Conservation (phyloP, 352 stramenopile genomes). For the Phytophthora sp. region DNA sequence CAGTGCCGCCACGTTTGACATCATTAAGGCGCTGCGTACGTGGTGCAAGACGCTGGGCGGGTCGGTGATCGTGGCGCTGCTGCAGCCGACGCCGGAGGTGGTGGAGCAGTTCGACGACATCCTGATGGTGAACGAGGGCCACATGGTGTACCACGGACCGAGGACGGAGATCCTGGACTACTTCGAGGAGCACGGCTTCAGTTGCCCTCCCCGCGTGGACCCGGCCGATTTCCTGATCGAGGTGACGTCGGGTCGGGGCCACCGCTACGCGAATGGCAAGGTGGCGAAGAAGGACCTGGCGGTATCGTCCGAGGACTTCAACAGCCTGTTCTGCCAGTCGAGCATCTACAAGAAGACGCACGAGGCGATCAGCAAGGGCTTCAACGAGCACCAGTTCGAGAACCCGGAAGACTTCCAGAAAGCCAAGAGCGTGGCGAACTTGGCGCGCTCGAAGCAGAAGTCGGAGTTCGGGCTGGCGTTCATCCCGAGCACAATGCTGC, state of each 20-base stretch:
- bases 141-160: constrained; percentile 93
- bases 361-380: constrained; percentile 51
- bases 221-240: constrained; percentile 77
- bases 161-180: constrained; percentile 75
- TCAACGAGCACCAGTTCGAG: constrained; percentile 66
- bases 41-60: constrained; percentile 48
- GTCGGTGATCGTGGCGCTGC: constrained; percentile 39
- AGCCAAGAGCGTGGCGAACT: constrained; percentile 54
- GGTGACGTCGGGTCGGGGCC: constrained; percentile 60
- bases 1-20: constrained; percentile 88
- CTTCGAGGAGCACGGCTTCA: constrained; percentile 84
- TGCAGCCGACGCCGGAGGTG: constrained; percentile 88
- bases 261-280: constrained; percentile 47
- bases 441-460: constrained; percentile 52
- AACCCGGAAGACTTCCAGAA: constrained; percentile 65
- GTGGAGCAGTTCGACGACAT: constrained; percentile 96
- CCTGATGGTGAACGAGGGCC: constrained; percentile 92
- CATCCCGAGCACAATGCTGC: constrained; percentile 46
- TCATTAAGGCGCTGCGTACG: constrained; percentile 67
- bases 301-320: constrained; percentile 52
- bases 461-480: constrained; percentile 63
- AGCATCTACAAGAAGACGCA: constrained; percentile 58
- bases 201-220: constrained; percentile 63
- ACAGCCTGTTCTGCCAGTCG: constrained; percentile 59
- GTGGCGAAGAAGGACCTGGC: constrained; percentile 32